phyloP scores from a whole-genome alignment of 495 filamentous ascomycete genomes.

The Penicillium tannophilum region DNA sequence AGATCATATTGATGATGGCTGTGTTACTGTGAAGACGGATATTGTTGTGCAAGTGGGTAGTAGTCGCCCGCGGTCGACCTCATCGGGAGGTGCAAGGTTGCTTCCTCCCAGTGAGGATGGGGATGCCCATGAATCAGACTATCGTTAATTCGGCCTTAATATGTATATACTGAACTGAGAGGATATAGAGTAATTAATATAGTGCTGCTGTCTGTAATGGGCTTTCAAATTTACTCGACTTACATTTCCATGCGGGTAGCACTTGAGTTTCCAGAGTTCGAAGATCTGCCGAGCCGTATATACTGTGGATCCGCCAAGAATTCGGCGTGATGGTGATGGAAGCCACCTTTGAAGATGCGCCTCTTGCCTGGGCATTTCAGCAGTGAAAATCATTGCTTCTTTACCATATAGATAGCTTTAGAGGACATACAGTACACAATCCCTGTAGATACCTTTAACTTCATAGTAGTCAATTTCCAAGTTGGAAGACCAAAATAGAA shows the following conservation, averaged over 20 bases:
- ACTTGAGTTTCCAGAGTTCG: not conserved
- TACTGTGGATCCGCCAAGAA: not conserved
- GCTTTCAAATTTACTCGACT: too few species aligned
- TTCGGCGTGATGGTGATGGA: not conserved
- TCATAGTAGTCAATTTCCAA: not conserved
- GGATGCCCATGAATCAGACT: not conserved
- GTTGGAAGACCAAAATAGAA: not conserved
- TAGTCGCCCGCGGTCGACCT: constrained; percentile 22
- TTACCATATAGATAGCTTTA: too few species aligned
- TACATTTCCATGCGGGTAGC: too few species aligned
- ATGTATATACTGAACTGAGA: not conserved
- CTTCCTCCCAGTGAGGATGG: constrained; percentile 19
- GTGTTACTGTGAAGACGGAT: constrained; percentile 36
- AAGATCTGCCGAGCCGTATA: not conserved
- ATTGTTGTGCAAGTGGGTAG: constrained; percentile 36
- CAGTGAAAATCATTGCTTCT: too few species aligned
- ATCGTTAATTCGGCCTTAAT: not conserved
- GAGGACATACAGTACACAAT: too few species aligned
- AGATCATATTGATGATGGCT: constrained; percentile 21
- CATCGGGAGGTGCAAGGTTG: constrained; percentile 21
- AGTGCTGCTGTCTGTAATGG: too few species aligned
- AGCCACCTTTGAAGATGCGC: too few species aligned
- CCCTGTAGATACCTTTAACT: too few species aligned
- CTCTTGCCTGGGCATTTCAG: too few species aligned
- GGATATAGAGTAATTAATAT: too few species aligned